phyloP scores from a whole-genome alignment of 1,284 basidiomycete species.

The Bondarzewia mesenterica region DNA sequence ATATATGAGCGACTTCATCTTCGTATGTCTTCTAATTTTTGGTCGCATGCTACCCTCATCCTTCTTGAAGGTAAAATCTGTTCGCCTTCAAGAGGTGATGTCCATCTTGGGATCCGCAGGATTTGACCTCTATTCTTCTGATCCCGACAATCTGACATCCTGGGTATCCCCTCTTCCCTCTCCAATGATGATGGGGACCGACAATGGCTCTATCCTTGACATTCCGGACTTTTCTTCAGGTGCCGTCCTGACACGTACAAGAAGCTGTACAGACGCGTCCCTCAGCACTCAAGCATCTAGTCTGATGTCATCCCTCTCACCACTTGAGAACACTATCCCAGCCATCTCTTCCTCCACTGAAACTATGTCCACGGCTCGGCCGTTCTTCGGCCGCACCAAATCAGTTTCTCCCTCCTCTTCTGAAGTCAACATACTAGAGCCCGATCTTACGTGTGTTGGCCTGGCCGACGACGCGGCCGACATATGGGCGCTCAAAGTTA shows the following conservation, averaged over 20 bases:
- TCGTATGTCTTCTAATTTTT: conserved; percentile 38
- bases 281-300: conserved; percentile 11
- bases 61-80: conserved; percentile 52
- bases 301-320: background rate
- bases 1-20: conserved; percentile 79
- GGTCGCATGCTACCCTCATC: background rate
- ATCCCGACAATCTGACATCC: conserved; percentile 33
- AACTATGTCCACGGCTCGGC: conserved; percentile 7
- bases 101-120: conserved; percentile 50
- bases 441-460: conserved; percentile 28
- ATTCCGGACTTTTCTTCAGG: conserved; percentile 25
- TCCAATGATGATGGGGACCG: conserved; percentile 11
- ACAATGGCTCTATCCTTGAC: conserved; percentile 25
- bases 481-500: conserved; percentile 64
- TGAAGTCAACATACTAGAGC: conserved; percentile 22
- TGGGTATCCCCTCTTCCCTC: conserved; percentile 29
- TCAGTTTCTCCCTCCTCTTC: conserved; percentile 22
- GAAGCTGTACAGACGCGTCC: conserved; percentile 29
- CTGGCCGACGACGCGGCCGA: conserved; percentile 52
- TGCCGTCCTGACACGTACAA: conserved; percentile 37
- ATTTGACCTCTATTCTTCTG: conserved; percentile 60
- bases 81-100: conserved; percentile 55
- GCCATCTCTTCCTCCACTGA: background rate
- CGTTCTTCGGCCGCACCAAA: conserved; percentile 16
- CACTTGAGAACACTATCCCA: background rate